Conservation (phyloP, 805 yeast genomes). For the Candida cerambycidarum region DNA sequence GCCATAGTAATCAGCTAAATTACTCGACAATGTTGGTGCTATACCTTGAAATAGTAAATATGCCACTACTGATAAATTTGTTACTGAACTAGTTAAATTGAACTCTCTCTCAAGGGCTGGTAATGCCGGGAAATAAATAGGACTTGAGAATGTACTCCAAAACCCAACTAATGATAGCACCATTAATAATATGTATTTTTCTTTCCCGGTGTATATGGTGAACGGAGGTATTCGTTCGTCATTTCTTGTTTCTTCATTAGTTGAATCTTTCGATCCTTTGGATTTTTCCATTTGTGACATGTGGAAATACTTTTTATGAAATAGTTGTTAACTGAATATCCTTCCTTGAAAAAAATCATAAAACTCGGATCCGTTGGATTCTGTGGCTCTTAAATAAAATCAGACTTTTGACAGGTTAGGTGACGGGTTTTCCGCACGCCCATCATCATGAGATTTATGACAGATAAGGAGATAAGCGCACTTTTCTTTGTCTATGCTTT, state of each 20-base stretch:
- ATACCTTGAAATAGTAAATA: conserved; percentile 77
- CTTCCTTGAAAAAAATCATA: neutral
- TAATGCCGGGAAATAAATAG: conserved; percentile 80
- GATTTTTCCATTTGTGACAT: conserved; percentile 2
- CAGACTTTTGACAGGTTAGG: neutral
- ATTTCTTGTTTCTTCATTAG: neutral
- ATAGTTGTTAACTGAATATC: neutral
- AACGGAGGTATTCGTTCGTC: conserved; percentile 24
- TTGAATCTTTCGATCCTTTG: neutral
- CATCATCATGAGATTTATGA: neutral
- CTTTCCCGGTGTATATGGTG: conserved; percentile 45
- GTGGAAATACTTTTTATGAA: too few species aligned
- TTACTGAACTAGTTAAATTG: conserved; percentile 52
- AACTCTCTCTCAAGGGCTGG: conserved; percentile 57
- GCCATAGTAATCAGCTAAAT: conserved; percentile 69
- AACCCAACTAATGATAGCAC: conserved; percentile 50
- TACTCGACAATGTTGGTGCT: conserved; percentile 67
- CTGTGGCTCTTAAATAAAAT: neutral
- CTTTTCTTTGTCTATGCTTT: too few species aligned
- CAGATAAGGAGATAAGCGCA: neutral
- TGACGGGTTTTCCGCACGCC: conserved; percentile 2
- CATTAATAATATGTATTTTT: conserved; percentile 40
- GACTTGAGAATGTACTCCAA: conserved; percentile 71
- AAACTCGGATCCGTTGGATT: neutral
- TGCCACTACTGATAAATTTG: conserved; percentile 73